A percentile compares a stretch with the other conserved stretches of the same genome.
phyloP scores from a whole-genome alignment of 208 protist species.

The Wallacemonas rigidus region DNA sequence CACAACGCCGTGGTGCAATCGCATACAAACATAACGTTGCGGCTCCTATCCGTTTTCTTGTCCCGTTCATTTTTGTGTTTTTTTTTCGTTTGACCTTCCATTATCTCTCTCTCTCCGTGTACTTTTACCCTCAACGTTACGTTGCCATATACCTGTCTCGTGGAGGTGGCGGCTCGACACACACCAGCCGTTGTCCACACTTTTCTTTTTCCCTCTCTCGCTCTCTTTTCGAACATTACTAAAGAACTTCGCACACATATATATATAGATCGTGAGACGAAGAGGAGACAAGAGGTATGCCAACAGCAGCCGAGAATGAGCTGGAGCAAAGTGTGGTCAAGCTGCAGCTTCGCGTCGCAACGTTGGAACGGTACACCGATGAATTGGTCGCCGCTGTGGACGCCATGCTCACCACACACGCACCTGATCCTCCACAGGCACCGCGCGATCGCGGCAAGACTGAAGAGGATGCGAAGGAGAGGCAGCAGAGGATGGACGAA shows the following conservation, averaged over 20 bases:
- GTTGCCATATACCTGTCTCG: too few relatives aligned
- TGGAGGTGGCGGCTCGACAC: too few relatives aligned
- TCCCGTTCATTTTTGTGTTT: background rate
- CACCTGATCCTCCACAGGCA: background rate
- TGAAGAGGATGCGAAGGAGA: background rate
- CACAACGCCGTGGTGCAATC: background rate
- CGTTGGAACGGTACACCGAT: constrained; percentile 15
- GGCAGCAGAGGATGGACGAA: background rate
- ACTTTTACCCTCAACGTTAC: too few relatives aligned
- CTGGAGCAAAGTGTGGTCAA: constrained; percentile 15
- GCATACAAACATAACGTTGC: background rate
- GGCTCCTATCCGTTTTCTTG: background rate
- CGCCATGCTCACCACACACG: constrained; percentile 9
- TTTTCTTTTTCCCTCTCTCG: background rate
- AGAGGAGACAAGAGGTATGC: background rate
- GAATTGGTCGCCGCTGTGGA: constrained; percentile 23
- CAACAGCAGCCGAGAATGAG: background rate
- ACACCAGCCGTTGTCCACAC: too few relatives aligned
- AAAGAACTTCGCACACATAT: background rate
- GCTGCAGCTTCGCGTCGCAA: constrained; percentile 18
- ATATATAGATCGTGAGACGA: background rate
- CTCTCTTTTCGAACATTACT: background rate
- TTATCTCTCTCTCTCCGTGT: background rate
- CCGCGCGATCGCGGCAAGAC: too few relatives aligned
- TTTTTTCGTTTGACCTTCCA: background rate